Conservation (phyloP, 2,329 filamentous ascomycete genomes). For the Chrysoporthe puriensis region DNA sequence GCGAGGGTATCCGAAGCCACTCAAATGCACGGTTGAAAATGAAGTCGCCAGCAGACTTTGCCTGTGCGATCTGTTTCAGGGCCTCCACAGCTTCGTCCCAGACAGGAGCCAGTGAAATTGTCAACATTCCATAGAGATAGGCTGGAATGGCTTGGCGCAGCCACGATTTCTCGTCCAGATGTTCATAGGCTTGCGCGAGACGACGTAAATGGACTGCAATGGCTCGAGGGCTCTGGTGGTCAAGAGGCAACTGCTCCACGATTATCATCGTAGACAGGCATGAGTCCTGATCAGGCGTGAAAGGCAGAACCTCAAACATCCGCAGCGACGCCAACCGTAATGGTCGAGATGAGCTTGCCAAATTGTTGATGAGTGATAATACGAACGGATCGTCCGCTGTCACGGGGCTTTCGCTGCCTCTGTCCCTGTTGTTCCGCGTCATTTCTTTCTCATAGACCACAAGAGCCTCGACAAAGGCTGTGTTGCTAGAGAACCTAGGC, state of each 20-base stretch:
- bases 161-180: conserved; percentile 63
- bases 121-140: conserved; percentile 88
- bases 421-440: conserved; percentile 32
- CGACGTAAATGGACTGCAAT: conserved; percentile 87
- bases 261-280: conserved; percentile 70
- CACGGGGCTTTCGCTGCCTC: conserved; percentile 49
- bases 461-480: conserved; percentile 68
- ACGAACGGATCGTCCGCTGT: conserved; percentile 64
- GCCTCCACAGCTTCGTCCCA: conserved; percentile 84
- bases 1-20: conserved; percentile 70
- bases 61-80: conserved; percentile 74
- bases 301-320: conserved; percentile 67
- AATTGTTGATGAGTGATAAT: conserved; percentile 69
- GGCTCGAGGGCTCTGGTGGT: conserved; percentile 73
- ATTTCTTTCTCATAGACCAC: conserved; percentile 56
- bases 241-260: conserved; percentile 79
- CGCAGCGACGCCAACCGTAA: conserved; percentile 74
- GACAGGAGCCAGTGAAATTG: conserved; percentile 79
- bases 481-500: conserved; percentile 65
- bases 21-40: conserved; percentile 74
- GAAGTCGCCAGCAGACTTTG: conserved; percentile 71
- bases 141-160: conserved; percentile 73
- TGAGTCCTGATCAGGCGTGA: conserved; percentile 51
- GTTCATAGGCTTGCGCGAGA: conserved; percentile 66
- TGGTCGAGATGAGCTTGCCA: conserved; percentile 75